Percentiles rank a stretch among this genome's conserved stretches.
These are phyloP conservation scores for Mrakia frigida DNA, from an alignment of 768 basidiomycete genomes.

Conservation along the genomic window DNA sequence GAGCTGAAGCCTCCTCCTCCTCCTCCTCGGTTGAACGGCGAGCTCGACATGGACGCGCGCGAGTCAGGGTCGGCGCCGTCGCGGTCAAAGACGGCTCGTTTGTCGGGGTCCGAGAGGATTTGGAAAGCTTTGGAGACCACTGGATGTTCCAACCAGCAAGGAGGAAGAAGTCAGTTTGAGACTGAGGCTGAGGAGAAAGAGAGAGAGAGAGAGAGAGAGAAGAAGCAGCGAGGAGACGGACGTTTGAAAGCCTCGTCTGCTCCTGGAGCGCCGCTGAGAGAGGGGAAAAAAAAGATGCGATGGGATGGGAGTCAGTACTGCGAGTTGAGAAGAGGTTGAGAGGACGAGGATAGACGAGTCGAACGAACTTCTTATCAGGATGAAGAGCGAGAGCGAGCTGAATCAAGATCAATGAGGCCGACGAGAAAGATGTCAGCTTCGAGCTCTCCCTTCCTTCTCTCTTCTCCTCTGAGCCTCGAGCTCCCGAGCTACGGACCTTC, in stretches of 20 bases:
- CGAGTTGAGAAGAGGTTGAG: not conserved
- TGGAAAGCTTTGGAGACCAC: conserved; percentile 99
- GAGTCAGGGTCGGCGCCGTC: conserved; percentile 81
- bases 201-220: not conserved
- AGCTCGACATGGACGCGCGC: conserved; percentile 48
- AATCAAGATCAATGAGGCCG: not conserved
- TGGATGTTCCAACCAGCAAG: conserved; percentile 42
- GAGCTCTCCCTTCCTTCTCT: not conserved
- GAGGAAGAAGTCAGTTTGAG: not conserved
- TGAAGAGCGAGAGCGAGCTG: conserved; percentile 70
- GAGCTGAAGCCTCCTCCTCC: conserved; percentile 55
- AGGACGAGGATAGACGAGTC: too few species aligned
- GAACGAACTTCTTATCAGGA: conserved; percentile 44
- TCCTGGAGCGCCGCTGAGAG: conserved; percentile 85
- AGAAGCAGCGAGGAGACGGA: conserved; percentile 50
- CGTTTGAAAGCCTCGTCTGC: conserved; percentile 98
- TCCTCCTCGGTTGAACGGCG: conserved; percentile 9
- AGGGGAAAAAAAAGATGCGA: not conserved
- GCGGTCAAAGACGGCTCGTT: conserved; percentile 78
- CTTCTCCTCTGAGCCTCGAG: conserved; percentile 7
- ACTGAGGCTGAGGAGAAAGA: not conserved
- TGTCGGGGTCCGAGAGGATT: conserved; percentile 87
- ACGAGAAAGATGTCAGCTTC: conserved; percentile 20
- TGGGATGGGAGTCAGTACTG: not conserved
- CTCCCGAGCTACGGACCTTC: conserved; percentile 57